phyloP scores from a whole-genome alignment of 768 basidiomycete genomes.

The Boletus insuetus region DNA sequence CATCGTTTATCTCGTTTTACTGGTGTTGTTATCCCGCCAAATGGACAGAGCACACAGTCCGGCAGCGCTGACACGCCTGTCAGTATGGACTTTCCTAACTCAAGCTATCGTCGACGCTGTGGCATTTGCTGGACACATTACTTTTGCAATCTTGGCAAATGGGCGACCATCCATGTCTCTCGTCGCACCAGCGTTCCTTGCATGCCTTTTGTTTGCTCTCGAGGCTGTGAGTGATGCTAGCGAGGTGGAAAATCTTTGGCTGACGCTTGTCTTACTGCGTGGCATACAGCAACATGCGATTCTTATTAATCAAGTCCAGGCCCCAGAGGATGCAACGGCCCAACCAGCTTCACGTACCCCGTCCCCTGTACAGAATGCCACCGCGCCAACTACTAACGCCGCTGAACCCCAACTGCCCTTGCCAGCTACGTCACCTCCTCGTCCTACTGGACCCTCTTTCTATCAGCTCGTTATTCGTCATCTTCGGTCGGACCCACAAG shows the following conservation, averaged over 20 bases:
- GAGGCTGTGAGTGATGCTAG: constrained; percentile 65
- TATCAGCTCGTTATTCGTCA: constrained; percentile 55
- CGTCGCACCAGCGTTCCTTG: constrained; percentile 80
- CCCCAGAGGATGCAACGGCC: constrained; percentile 58
- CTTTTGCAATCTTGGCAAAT: constrained; percentile 82
- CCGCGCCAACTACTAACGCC: constrained; percentile 2
- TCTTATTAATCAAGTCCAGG: constrained; percentile 79
- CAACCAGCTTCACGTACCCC: constrained; percentile 23
- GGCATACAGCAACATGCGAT: constrained; percentile 73
- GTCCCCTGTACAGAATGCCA: constrained; percentile 2
- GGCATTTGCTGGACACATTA: constrained; percentile 85
- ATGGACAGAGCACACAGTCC: constrained; percentile 74
- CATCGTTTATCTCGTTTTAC: constrained; percentile 61
- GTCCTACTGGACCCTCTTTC: constrained; percentile 27
- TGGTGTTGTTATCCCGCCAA: constrained; percentile 72
- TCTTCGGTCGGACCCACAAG: constrained; percentile 65
- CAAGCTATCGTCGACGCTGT: constrained; percentile 81
- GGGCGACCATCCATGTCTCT: constrained; percentile 79
- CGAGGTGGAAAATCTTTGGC: background rate
- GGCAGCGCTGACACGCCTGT: constrained; percentile 73
- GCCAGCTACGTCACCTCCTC: constrained; percentile 19
- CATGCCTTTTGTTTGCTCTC: constrained; percentile 75
- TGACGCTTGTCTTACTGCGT: background rate
- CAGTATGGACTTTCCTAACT: constrained; percentile 77
- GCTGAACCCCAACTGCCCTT: constrained; percentile 19